Percentiles rank a stretch among this genome's conserved stretches.
These are phyloP conservation scores for Aspergillus leporis DNA, from an alignment of 495 filamentous ascomycete genomes.

Conservation along the genomic window DNA sequence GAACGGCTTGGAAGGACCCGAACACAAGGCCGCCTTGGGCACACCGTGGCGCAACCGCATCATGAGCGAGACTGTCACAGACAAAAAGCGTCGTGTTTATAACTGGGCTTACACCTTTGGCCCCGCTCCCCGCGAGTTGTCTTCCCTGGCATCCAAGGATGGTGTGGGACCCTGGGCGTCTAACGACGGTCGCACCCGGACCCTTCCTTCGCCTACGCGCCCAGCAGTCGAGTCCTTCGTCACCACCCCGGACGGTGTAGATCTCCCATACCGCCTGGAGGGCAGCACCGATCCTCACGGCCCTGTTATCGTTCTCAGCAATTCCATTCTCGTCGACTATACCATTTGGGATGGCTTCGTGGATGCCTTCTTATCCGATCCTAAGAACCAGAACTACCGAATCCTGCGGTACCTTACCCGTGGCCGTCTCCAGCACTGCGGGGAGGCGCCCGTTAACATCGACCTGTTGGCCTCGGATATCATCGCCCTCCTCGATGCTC, in stretches of 20 bases:
- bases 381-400: constrained; percentile 61
- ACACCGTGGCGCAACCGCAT: constrained; percentile 60
- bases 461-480: constrained; percentile 69
- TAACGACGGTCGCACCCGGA: constrained; percentile 54
- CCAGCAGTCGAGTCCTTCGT: constrained; percentile 64
- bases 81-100: constrained; percentile 59
- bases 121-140: constrained; percentile 66
- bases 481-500: constrained; percentile 53
- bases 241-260: constrained; percentile 65
- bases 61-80: constrained; percentile 54
- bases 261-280: constrained; percentile 71
- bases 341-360: constrained; percentile 79
- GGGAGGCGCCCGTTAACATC: constrained; percentile 53
- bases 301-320: constrained; percentile 69
- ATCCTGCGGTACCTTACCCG: constrained; percentile 72
- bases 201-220: constrained; percentile 48
- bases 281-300: constrained; percentile 64
- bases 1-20: constrained; percentile 64
- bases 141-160: constrained; percentile 39
- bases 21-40: constrained; percentile 59
- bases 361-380: constrained; percentile 55
- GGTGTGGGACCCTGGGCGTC: constrained; percentile 49
- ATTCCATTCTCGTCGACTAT: constrained; percentile 70
- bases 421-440: constrained; percentile 51
- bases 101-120: constrained; percentile 78